phyloP scores from a whole-genome alignment of 2,329 filamentous ascomycete species.

The Acarospora socialis region DNA sequence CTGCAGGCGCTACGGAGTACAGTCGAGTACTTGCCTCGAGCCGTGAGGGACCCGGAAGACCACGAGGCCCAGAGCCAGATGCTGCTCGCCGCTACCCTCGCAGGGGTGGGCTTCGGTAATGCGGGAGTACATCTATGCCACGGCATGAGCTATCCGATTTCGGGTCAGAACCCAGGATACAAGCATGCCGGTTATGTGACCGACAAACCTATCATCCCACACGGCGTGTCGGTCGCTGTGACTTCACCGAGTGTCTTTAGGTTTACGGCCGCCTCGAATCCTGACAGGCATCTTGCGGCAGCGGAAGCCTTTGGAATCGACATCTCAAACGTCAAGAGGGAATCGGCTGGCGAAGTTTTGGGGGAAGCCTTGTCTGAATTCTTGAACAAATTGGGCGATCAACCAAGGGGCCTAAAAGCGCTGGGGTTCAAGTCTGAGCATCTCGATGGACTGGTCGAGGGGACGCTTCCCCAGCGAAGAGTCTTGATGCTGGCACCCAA shows the following conservation, averaged over 20 bases:
- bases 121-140: conserved; percentile 85
- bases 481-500: conserved; percentile 86
- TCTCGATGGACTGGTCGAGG: conserved; percentile 76
- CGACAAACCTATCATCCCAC: conserved; percentile 67
- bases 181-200: conserved; percentile 78
- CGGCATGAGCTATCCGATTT: conserved; percentile 96
- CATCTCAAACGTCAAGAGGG: conserved; percentile 69
- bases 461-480: conserved; percentile 79
- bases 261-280: conserved; percentile 84
- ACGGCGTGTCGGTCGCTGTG: conserved; percentile 89
- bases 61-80: conserved; percentile 87
- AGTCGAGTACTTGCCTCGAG: conserved; percentile 81
- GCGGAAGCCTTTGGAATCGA: conserved; percentile 88
- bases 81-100: conserved; percentile 85
- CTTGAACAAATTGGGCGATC: conserved; percentile 69
- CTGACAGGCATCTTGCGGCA: conserved; percentile 76
- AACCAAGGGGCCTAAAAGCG: conserved; percentile 71
- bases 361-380: conserved; percentile 72
- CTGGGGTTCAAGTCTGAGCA: conserved; percentile 66
- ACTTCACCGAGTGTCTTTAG: conserved; percentile 86
- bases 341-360: conserved; percentile 79
- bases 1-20: conserved; percentile 70
- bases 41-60: conserved; percentile 78
- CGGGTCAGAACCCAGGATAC: conserved; percentile 85
- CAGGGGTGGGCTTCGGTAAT: conserved; percentile 93